A percentile compares a stretch with the other conserved stretches of the same genome.
phyloP scores from a whole-genome alignment of 768 basidiomycete genomes.

The Epithele typhae region DNA sequence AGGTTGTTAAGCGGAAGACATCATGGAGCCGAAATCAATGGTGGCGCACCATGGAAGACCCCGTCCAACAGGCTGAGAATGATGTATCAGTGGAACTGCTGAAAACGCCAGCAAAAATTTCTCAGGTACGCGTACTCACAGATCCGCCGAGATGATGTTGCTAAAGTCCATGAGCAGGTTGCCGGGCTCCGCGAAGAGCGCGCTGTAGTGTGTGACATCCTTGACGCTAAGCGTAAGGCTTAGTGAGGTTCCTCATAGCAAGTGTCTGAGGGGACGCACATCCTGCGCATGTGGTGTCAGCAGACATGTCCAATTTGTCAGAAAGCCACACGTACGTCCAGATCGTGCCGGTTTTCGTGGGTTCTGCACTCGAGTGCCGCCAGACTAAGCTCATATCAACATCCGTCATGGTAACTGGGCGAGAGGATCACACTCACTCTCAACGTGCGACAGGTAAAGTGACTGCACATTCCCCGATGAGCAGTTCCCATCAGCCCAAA shows the following conservation, averaged over 20 bases:
- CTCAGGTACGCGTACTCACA: background rate
- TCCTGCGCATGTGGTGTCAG: background rate
- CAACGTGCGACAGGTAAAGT: slow-evolving; percentile 5
- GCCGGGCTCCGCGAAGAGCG: slow-evolving; percentile 59
- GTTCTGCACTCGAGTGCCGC: slow-evolving; percentile 74
- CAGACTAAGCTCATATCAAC: too few species aligned
- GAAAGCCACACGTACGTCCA: slow-evolving; percentile 46
- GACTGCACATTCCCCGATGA: too few species aligned
- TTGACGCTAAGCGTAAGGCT: slow-evolving; percentile 44
- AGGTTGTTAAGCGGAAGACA: background rate
- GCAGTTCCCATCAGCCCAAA: background rate
- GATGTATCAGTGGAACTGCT: too few species aligned
- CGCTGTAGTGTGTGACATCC: slow-evolving; percentile 65
- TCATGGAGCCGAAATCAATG: background rate
- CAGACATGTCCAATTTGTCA: background rate
- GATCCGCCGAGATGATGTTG: slow-evolving; percentile 47
- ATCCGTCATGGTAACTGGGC: too few species aligned
- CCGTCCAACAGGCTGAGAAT: slow-evolving; percentile 6
- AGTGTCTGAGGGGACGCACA: background rate
- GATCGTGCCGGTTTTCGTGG: slow-evolving; percentile 58
- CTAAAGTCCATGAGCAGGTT: slow-evolving; percentile 65
- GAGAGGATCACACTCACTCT: slow-evolving; percentile 9
- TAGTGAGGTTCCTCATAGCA: background rate
- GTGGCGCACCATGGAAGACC: slow-evolving; percentile 4
- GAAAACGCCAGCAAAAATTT: background rate